phyloP scores from a whole-genome alignment of 805 yeast species.

The Candida ulmi region DNA sequence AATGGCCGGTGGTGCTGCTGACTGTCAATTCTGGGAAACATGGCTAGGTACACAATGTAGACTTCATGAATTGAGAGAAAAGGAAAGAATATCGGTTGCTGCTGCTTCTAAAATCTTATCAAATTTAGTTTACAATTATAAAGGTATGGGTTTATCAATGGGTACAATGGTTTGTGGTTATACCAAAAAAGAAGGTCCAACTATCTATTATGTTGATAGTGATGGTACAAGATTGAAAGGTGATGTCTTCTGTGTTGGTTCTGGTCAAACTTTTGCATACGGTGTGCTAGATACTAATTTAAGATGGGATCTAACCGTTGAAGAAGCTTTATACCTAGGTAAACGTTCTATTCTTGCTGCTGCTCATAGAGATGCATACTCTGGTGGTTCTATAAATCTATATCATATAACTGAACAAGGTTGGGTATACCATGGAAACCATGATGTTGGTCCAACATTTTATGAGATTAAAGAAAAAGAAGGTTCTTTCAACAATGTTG shows the following conservation, averaged over 20 bases:
- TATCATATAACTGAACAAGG: conserved; percentile 92
- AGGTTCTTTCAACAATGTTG: conserved; percentile 73
- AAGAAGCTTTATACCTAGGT: conserved; percentile 91
- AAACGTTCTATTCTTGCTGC: conserved; percentile 96
- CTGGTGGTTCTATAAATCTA: conserved; percentile 94
- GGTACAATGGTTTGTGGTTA: conserved; percentile 99
- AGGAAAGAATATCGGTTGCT: conserved; percentile 91
- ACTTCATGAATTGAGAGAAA: conserved; percentile 88
- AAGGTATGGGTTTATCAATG: conserved; percentile 98
- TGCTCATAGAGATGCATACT: conserved; percentile 95
- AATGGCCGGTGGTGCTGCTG: conserved; percentile 99
- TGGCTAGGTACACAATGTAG: conserved; percentile 98
- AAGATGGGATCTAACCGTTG: conserved; percentile 86
- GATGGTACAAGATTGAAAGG: conserved; percentile 96
- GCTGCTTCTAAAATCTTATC: conserved; percentile 93
- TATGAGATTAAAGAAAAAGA: conserved; percentile 89
- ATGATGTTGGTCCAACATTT: conserved; percentile 83
- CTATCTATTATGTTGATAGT: conserved; percentile 92
- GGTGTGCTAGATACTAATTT: conserved; percentile 95
- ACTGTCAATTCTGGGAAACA: conserved; percentile 98
- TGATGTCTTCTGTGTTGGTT: conserved; percentile 93
- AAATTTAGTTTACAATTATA: conserved; percentile 86
- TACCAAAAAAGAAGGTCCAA: conserved; percentile 92
- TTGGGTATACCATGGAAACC: conserved; percentile 94
- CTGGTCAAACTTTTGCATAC: conserved; percentile 98